Evolutionary conservation across 2,329 filamentous ascomycete genomes (phyloP), one percentile per base, ranked within the genome.

Genomic region (Neurospora sp.): DNA sequence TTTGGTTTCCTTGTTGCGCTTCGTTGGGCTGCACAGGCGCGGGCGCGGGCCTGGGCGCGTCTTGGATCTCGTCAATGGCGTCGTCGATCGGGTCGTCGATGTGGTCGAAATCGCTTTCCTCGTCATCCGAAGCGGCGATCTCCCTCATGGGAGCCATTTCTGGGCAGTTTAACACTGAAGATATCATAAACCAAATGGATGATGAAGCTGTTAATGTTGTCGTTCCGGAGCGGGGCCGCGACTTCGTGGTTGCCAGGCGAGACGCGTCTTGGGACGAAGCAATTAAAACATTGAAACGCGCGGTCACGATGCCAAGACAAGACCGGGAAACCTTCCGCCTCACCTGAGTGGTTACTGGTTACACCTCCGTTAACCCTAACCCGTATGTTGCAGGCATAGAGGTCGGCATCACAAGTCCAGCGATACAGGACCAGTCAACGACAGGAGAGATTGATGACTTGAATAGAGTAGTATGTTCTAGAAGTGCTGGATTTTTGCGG

Each of bases 121-220:
- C 77, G 52, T 79, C 78, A 68, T 79, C 78, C 4, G 78, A 80
- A 69, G 79, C 78, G 19, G 77, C 73, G 2, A 80, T 76, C 38
- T 78, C 77, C 68, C 68, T 73, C 43, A 72, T 71, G 4, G 74
- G 70, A 13, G 70, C 68, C 78, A 79, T 79, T 33, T 62, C 52
- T 1, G 8, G 52, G 9, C 52, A 17, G n/a, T 62, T 0, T 17
- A 9, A 10, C 10, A 17, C 13, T 15, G 46, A 15, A 17, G 23
- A 62, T 62, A 36, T 62, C 0, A 62, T 36, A 10, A 23, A 36
- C 8, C 28, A 62, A 62, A n/a, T n/a, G 15, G 23, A 62, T 62
- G 3, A 62, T 62, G 15, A 11, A 33, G 23, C 28, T 62, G 52
- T 17, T 10, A 28, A 62, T 33, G 23, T 62, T 62, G 23, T 1